These are phyloP conservation scores for Amanita phalloides DNA, from an alignment of 768 basidiomycete genomes.

Conservation along the genomic window DNA sequence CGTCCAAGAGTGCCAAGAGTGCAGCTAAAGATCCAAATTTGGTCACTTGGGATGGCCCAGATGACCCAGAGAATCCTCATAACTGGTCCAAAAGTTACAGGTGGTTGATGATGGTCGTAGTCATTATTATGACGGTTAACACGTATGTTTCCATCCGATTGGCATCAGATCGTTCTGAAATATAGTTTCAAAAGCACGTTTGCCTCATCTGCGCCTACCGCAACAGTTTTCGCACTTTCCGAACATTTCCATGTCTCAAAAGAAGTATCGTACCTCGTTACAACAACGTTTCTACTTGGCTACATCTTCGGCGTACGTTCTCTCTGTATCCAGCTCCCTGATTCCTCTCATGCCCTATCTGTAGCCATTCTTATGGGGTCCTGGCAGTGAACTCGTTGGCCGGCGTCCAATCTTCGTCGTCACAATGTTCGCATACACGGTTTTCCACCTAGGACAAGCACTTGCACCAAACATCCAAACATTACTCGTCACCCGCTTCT, in stretches of 20 bases:
- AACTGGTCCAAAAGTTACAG: slow-evolving; percentile 37
- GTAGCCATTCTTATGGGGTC: slow-evolving; percentile 48
- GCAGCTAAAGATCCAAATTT: slow-evolving; percentile 20
- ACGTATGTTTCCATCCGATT: slow-evolving; percentile 27
- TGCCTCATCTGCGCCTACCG: slow-evolving; percentile 46
- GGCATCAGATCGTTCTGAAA: not conserved
- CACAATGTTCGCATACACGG: slow-evolving; percentile 39
- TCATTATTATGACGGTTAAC: slow-evolving; percentile 40
- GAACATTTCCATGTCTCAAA: slow-evolving; percentile 25
- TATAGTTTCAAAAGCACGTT: slow-evolving; percentile 32
- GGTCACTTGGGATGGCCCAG: slow-evolving; percentile 44
- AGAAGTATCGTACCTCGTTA: slow-evolving; percentile 40
- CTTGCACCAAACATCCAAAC: slow-evolving; percentile 50
- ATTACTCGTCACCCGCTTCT: slow-evolving; percentile 46
- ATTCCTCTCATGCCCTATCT: not conserved
- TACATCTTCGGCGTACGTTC: slow-evolving; percentile 37
- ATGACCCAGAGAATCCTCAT: slow-evolving; percentile 47
- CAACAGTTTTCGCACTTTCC: slow-evolving; percentile 23
- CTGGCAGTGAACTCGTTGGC: slow-evolving; percentile 49
- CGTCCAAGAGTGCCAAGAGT: too few relatives aligned
- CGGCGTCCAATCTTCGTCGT: slow-evolving; percentile 39
- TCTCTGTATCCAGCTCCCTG: not conserved
- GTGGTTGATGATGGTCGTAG: slow-evolving; percentile 34
- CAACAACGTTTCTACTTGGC: slow-evolving; percentile 39
- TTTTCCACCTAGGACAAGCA: slow-evolving; percentile 51